Evolutionary conservation across 805 yeast genomes (phyloP), one percentile per base, ranked within the genome.

Genomic region (Metschnikowia aberdeeniae): DNA sequence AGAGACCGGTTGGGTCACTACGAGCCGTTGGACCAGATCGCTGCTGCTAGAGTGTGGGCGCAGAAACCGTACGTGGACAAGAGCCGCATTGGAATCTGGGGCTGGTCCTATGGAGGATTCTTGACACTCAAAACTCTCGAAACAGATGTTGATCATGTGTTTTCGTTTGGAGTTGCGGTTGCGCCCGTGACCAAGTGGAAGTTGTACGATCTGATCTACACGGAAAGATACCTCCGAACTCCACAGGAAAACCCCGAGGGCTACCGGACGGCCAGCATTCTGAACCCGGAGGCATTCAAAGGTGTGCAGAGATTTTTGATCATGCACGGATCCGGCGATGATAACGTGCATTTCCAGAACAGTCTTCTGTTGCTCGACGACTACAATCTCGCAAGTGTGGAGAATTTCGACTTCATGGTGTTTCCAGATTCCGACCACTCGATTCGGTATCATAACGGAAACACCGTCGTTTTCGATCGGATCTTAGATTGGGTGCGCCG

Each of bases 21-120:
- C 59, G 99, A 93, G 64, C 85, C 93, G 1, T 67, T 69, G 24
- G 99, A 93, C 63, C 97, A 92, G 65, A 85, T 93, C 32, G 68
- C 80, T 0, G 96, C 95, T 4, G 99, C 95, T 2, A 78, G 80
- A 52, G 51, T 73, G 1, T 92, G 93, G 85, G 73, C 79, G 3
- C 39, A 65, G 4, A 78, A 76, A 54, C 47, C 72, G 2, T 92
- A 84, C 58, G 84, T 93, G 34, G 86, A 90, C 60, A 63, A 70
- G 20, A 68, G 75, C 3, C 76, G 79, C 49, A 81, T 88, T 10
- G 95, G 96, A 0, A 79, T 92, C 44, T 93, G 97, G 92, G 99
- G 99, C 7, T 93, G 99, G 99, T 86, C 96, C 19, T 93, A 92
- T 61, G 99, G 99, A 39, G 99, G 98, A 0, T 93, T 80, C 61